A percentile compares a stretch with the other conserved stretches of the same genome.
Evolutionary conservation across 148 eudicot species (phyloP).

Genomic region (Vaccinium myrtillus): DNA sequence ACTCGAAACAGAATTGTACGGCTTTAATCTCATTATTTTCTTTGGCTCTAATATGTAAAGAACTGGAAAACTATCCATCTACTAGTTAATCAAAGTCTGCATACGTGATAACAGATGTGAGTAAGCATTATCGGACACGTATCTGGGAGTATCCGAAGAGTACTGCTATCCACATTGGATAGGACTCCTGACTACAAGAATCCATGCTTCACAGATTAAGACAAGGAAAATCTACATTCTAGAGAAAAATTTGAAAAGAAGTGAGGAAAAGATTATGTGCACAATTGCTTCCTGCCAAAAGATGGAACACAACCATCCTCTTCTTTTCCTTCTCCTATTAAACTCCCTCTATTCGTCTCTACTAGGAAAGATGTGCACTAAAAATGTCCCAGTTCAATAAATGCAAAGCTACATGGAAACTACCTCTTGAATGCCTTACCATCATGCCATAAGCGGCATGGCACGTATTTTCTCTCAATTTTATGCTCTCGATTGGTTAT

Average conservation of each 20-base stretch:
- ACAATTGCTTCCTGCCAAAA: not conserved
- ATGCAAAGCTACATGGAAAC: not conserved
- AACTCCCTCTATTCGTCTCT: not conserved
- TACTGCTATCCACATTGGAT: not conserved
- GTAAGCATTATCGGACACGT: not conserved
- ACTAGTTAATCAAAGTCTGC: not conserved
- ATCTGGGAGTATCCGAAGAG: not conserved
- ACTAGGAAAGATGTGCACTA: not conserved
- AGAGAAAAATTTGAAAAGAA: not conserved
- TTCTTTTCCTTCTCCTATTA: not conserved
- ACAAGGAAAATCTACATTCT: not conserved
- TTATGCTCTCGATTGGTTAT: not conserved
- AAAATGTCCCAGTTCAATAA: not conserved
- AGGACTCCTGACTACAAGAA: not conserved
- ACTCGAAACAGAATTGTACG: not conserved
- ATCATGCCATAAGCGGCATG: not conserved
- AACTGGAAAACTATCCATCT: not conserved
- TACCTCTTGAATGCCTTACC: not conserved
- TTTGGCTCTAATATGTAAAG: not conserved
- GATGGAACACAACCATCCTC: not conserved
- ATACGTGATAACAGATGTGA: not conserved
- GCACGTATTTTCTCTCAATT: not conserved
- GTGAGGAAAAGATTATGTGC: not conserved
- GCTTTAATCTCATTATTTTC: not conserved
- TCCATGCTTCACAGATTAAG: not conserved